Evolutionary conservation across 352 stramenopile genomes (phyloP), one percentile per base, ranked within the genome.

Genomic region (Phytopythium montanum): DNA sequence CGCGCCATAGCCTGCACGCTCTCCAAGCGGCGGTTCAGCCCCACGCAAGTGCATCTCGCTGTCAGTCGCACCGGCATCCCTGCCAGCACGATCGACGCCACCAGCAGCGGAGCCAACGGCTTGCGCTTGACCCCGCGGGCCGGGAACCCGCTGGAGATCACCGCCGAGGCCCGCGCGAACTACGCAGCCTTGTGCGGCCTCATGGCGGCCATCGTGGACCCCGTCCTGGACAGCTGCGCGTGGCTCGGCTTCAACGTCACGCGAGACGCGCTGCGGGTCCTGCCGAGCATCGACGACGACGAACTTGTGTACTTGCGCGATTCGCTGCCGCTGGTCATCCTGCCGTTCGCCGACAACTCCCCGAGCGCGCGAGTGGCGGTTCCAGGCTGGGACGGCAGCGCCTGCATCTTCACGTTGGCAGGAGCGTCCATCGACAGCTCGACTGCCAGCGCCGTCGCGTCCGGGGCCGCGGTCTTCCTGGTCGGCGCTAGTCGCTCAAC

Each of bases 161-260:
- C 14, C 19, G 56, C 41, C n/a, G 23, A 33, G 0, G 19, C 31
- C 1, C 13, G n/a, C n/a, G 14, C 26, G n/a, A 36, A 8, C 6
- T 61, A 41, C 33, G 28, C 33, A 12, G 23, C 36, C n/a, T 61
- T 45, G 38, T 65, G 51, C 56, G 36, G 49, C 36, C 13, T 55
- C 36, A 45, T 61, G 25, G 34, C 23, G 9, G 7, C 31, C 12
- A 61, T 33, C 5, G 26, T 54, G 8, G 31, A 55, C 18, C 13
- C 31, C 21, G 41, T 59, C 8, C 23, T 50, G 4, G 19, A 39
- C 31, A 41, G 28, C 12, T 59, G 53, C 38, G 26, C 50, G 14
- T 59, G 51, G 14, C 51, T 78, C 8, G 70, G 67, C 2, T 78
- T 71, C 49, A 66, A 75, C 21, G 60, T 71, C 34, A 69, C 59